phyloP scores from a whole-genome alignment of 768 basidiomycete species.

The Strobilomyces echinocephalus region DNA sequence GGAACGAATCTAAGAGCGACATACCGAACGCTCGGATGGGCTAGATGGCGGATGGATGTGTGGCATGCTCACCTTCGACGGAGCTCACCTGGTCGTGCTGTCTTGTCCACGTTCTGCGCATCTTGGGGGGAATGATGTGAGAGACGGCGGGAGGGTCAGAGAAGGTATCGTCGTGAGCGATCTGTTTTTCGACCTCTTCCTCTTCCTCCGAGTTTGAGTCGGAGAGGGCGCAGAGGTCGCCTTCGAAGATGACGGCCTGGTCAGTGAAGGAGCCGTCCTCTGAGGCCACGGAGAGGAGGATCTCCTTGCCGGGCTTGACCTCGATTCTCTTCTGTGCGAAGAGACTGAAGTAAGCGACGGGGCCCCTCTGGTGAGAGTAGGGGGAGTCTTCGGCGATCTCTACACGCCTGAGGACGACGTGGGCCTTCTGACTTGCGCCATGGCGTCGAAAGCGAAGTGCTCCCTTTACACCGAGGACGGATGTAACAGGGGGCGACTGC shows the following conservation, averaged over 20 bases:
- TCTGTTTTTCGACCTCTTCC: slow-evolving; percentile 39
- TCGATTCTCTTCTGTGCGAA: slow-evolving; percentile 68
- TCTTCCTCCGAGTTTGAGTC: slow-evolving; percentile 35
- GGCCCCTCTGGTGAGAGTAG: slow-evolving; percentile 37
- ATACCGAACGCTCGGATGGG: slow-evolving; percentile 28
- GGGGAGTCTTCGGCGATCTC: slow-evolving; percentile 41
- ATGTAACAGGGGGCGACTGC: slow-evolving; percentile 37
- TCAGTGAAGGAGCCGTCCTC: slow-evolving; percentile 53
- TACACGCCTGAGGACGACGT: slow-evolving; percentile 63
- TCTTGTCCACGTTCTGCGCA: slow-evolving; percentile 58
- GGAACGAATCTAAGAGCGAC: slow-evolving; percentile 26
- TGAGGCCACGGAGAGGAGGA: slow-evolving; percentile 54
- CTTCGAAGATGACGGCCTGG: slow-evolving; percentile 55
- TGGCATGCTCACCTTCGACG: slow-evolving; percentile 34
- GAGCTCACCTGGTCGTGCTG: slow-evolving; percentile 42
- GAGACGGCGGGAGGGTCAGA: slow-evolving; percentile 26
- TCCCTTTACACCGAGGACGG: slow-evolving; percentile 59
- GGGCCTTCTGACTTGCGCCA: slow-evolving; percentile 62
- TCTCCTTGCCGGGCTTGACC: slow-evolving; percentile 66
- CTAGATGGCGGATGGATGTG: not conserved
- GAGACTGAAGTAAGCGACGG: slow-evolving; percentile 53
- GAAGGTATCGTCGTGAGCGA: slow-evolving; percentile 39
- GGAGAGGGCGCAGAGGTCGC: slow-evolving; percentile 32
- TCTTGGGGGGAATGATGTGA: slow-evolving; percentile 54
- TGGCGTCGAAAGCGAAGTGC: slow-evolving; percentile 62